These are phyloP conservation scores for Ceratopteris richardii DNA, from an alignment of 75 land plant species.

Conservation along the genomic window DNA sequence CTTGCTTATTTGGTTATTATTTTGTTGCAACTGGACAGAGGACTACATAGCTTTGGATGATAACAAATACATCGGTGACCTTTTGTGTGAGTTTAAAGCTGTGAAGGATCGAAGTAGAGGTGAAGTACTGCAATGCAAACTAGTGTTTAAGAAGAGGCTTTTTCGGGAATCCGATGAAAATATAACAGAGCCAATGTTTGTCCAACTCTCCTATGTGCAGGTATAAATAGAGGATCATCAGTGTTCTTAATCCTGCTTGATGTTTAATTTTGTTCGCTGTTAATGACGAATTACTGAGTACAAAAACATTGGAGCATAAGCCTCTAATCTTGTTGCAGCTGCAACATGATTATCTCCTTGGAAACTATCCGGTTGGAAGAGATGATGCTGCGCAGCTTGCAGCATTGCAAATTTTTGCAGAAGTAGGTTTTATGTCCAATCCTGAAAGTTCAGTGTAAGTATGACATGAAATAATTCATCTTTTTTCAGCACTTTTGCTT, in stretches of 20 bases:
- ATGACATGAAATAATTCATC: not conserved
- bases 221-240: constrained; percentile 31
- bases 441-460: constrained; percentile 81
- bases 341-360: constrained; percentile 93
- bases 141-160: constrained; percentile 86
- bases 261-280: not conserved
- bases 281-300: too few species aligned
- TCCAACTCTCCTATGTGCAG: constrained; percentile 92
- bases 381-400: constrained; percentile 96
- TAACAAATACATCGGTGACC: constrained; percentile 89
- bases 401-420: constrained; percentile 85
- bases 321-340: constrained; percentile 54
- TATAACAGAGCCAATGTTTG: constrained; percentile 90
- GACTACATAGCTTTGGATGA: constrained; percentile 92
- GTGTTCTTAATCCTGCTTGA: not conserved
- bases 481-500: not conserved
- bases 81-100: constrained; percentile 83
- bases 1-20: not conserved
- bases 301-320: too few species aligned
- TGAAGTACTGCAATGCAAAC: constrained; percentile 84
- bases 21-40: constrained; percentile 41
- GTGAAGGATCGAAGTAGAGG: constrained; percentile 88
- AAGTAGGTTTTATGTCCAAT: constrained; percentile 63
- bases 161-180: constrained; percentile 98
- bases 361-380: constrained; percentile 96